phyloP scores from a whole-genome alignment of 2,329 filamentous ascomycete species.

The Penicillium janthinellum region DNA sequence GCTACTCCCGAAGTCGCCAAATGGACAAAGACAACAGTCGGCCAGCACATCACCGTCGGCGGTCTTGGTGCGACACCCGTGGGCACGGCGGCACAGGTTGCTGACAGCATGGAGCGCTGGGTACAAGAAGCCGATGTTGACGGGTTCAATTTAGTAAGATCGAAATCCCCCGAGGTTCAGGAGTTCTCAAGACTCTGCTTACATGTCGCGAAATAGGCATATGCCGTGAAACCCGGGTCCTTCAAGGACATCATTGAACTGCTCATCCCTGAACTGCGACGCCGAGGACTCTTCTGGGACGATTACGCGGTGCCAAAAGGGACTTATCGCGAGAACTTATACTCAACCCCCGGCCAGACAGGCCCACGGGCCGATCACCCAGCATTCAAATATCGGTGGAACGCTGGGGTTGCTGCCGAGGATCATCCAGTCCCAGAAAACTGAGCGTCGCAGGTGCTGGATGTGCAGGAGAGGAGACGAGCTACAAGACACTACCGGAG shows the following conservation, averaged over 20 bases:
- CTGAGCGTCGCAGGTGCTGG: constrained; percentile 3
- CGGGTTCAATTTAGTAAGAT: constrained; percentile 70
- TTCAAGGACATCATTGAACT: constrained; percentile 70
- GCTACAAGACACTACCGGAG: background rate
- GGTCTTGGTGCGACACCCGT: constrained; percentile 67
- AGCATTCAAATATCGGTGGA: constrained; percentile 41
- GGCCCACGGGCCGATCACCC: constrained; percentile 40
- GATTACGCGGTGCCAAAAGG: constrained; percentile 42
- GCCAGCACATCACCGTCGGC: constrained; percentile 67
- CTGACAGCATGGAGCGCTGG: constrained; percentile 69
- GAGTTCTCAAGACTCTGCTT: background rate
- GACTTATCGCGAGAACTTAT: constrained; percentile 46
- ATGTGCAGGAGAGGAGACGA: background rate
- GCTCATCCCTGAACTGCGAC: constrained; percentile 64
- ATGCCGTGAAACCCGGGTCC: constrained; percentile 66
- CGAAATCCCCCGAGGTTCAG: background rate
- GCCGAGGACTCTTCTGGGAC: constrained; percentile 52
- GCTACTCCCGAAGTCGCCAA: constrained; percentile 62
- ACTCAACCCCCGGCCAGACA: constrained; percentile 34
- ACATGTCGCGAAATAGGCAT: constrained; percentile 48
- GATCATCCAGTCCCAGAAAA: constrained; percentile 35
- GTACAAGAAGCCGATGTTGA: constrained; percentile 69
- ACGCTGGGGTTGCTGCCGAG: constrained; percentile 37
- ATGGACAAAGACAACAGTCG: constrained; percentile 73
- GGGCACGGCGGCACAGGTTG: constrained; percentile 65